Conservation (phyloP, 2,329 filamentous ascomycete genomes). For the Didymella pomorum region DNA sequence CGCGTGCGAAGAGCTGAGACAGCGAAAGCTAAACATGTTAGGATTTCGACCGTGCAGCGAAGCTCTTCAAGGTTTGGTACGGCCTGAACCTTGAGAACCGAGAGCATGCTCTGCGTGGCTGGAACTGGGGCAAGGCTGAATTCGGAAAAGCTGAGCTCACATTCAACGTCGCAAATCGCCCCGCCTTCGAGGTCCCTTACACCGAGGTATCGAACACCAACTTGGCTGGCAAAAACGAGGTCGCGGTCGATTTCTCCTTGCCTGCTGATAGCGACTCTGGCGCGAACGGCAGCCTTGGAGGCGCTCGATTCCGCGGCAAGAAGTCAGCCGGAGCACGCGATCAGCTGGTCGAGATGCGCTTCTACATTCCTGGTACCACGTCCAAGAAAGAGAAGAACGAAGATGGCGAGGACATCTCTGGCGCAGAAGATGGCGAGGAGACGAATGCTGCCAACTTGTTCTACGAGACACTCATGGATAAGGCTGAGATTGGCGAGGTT, state of each 20-base stretch:
- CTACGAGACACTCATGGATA: conserved; percentile 97
- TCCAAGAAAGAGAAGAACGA: conserved; percentile 74
- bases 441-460: conserved; percentile 97
- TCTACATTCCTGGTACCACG: conserved; percentile 92
- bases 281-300: conserved; percentile 76
- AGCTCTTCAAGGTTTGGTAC: conserved; percentile 98
- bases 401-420: conserved; percentile 68
- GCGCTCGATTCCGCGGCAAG: conserved; percentile 78
- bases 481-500: conserved; percentile 98
- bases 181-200: conserved; percentile 96
- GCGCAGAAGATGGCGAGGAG: conserved; percentile 73
- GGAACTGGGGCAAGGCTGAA: conserved; percentile 99
- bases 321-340: conserved; percentile 90
- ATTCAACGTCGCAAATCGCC: conserved; percentile 96
- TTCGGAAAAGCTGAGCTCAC: conserved; percentile 93
- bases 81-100: conserved; percentile 89
- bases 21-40: conserved; percentile 53
- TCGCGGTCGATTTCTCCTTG: conserved; percentile 91
- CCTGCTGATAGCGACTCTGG: conserved; percentile 76
- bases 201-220: conserved; percentile 98
- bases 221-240: conserved; percentile 95
- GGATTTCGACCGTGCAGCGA: conserved; percentile 88
- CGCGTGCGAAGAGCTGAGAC: too few species aligned
- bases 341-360: conserved; percentile 97
- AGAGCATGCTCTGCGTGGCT: conserved; percentile 93